A percentile compares a stretch with the other conserved stretches of the same genome.
These are phyloP conservation scores for Fusarium palustre DNA, from an alignment of 2,329 filamentous ascomycete species.

Conservation along the genomic window DNA sequence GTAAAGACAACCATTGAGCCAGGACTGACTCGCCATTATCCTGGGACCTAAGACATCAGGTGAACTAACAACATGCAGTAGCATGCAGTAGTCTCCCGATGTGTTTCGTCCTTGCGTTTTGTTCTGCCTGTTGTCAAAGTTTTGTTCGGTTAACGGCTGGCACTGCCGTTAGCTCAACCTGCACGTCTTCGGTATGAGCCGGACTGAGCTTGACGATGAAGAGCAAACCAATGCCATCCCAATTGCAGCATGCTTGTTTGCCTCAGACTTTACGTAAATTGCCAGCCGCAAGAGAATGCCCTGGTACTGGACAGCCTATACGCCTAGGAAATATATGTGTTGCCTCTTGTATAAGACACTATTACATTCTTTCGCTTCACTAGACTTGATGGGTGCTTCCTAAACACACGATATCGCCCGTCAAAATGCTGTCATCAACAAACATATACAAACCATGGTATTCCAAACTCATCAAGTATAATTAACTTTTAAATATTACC, in stretches of 20 bases:
- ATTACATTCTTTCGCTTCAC: not conserved
- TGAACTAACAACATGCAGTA: constrained; percentile 10
- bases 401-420: not conserved
- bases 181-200: not conserved
- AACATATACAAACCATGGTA: constrained; percentile 17
- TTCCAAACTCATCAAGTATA: constrained; percentile 10
- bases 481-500: constrained; percentile 1
- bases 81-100: not conserved
- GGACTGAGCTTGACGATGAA: not conserved
- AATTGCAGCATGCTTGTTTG: not conserved
- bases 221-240: not conserved
- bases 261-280: not conserved
- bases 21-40: not conserved
- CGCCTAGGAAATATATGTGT: not conserved
- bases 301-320: not conserved
- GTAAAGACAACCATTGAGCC: not conserved
- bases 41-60: constrained; percentile 5
- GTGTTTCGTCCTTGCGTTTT: not conserved
- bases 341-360: not conserved
- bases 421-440: not conserved
- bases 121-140: not conserved
- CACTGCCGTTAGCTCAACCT: constrained; percentile 22
- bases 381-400: not conserved
- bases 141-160: constrained; percentile 17
- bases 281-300: not conserved